Evolutionary conservation across 371 early-diverging fungal species (phyloP), one percentile per base, ranked within the genome.

Genomic region (Haplosporangium sp.): DNA sequence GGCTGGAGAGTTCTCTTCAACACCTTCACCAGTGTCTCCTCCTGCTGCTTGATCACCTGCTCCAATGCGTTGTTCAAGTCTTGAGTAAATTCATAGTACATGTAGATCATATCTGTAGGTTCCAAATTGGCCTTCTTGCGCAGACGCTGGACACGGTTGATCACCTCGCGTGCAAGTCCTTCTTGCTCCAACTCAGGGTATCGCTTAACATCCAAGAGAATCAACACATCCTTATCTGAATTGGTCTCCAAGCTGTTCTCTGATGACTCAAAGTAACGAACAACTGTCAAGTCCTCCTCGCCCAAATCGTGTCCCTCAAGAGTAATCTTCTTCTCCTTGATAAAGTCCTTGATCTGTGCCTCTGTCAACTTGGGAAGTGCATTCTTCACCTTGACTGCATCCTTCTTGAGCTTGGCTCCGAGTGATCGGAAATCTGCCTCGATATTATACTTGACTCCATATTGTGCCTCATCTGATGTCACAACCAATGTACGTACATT

Each of bases 141-240:
- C 73, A 99, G 86, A 76, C 97, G 94, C 88, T 99, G 99, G 20
- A 99, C 94, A 77, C 99, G 94, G 91, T 99, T 99, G 75, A 98
- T 93, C 74, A 99, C 86, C 88, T 99, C 99, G 76, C 99, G 92
- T 27, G 99, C 99, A 63, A 93, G 70, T 69, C 98, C 98, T 86
- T 98, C 98, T 74, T 95, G 92, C 77, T 94, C 89, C 39, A 99
- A 90, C 63, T 91, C 92, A 45, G 92, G 88, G 84, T 96, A 94
- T 52, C 91, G 85, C 72, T 92, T 89, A 56, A 88, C 89, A 85
- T 99, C 98, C 82, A 99, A 81, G 72, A 99, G 88, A 65, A 99
- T 91, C 60, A 99, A 87, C 10, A 96, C 95, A 55, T 96, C 95
- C 83, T 89, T 89, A 74, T 96, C 95, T 34, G 89, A 88, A 73